phyloP scores from a whole-genome alignment of 2,329 filamentous ascomycete genomes.

The Helicocarpus griseus region DNA sequence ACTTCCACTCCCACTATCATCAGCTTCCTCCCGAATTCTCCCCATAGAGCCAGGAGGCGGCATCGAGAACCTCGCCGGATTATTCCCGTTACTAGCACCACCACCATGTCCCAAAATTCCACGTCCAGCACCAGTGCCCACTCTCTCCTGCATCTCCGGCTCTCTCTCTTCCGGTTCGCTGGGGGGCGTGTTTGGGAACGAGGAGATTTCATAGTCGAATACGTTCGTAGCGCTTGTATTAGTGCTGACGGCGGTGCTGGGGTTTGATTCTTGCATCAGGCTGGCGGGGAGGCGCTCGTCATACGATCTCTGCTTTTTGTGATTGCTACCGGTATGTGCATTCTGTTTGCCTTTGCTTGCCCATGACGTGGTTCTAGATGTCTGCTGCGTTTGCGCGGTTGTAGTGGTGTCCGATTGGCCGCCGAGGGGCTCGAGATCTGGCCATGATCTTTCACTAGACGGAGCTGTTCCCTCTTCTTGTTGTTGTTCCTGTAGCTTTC shows the following conservation, averaged over 20 bases:
- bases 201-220: constrained; percentile 29
- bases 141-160: constrained; percentile 33
- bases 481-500: constrained; percentile 7
- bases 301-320: not conserved
- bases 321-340: not conserved
- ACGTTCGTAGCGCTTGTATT: constrained; percentile 19
- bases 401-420: not conserved
- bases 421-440: not conserved
- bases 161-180: constrained; percentile 15
- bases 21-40: not conserved
- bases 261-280: constrained; percentile 6
- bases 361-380: not conserved
- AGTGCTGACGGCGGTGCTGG: not conserved
- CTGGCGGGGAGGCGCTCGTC: constrained; percentile 2
- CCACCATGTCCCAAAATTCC: constrained; percentile 16
- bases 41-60: not conserved
- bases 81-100: constrained; percentile 9
- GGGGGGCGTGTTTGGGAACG: constrained; percentile 15
- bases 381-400: not conserved
- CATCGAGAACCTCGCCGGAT: not conserved
- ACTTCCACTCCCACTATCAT: not conserved
- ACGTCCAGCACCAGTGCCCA: constrained; percentile 8
- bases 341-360: not conserved
- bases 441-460: not conserved
- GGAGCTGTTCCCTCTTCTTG: not conserved